Evolutionary conservation across 768 basidiomycete species (phyloP), one percentile per base, ranked within the genome.

Genomic region (Coprinopsis cinerea): DNA sequence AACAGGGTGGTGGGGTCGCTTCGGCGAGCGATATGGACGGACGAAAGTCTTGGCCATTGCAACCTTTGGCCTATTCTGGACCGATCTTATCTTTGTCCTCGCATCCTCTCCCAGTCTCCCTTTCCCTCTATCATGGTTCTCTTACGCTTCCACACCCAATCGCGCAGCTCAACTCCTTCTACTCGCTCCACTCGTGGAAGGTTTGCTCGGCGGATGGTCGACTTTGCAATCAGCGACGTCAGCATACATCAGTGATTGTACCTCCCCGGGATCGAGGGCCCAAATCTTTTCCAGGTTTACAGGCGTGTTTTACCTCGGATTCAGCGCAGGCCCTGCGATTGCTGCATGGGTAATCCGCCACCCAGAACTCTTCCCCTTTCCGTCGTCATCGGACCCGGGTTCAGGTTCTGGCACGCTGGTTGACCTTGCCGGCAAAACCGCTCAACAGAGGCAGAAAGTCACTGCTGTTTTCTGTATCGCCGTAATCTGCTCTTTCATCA

Each of bases 1-100:
- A 4, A 89, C 91, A 0, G 88, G 85, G 2, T 92, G 84, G 80
- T 96, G 93, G 93, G 89, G 90, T 24, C 79, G 79, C 49, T 85
- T 85, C 47, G 81, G 88, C 24, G 90, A 95, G 61, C 73, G 81
- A 18, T 67, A 84, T 55, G 93, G 93, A 13, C 74, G 93, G 40
- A 91, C 84, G 2, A 78, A 73, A 45, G 83, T 94, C 20, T 78
- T 95, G 49, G 83, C 86, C 4, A 70, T 84, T 23, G 68, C 83
- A 9, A 80, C 86, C 0, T 61, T 86, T 22, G 91, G 93, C 15
- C 50, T 71, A 15, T 65, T 74, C 57, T 59, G 67, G 48, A 68
- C 71, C 28, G 93, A 96, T 61, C 61, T 92, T 32, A 78, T 75
- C n/a, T 94, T 94, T 63, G 81, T 92, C 52, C 72, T 92, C 20